phyloP scores from a whole-genome alignment of 2,329 filamentous ascomycete species.

The Xylaria sp. region DNA sequence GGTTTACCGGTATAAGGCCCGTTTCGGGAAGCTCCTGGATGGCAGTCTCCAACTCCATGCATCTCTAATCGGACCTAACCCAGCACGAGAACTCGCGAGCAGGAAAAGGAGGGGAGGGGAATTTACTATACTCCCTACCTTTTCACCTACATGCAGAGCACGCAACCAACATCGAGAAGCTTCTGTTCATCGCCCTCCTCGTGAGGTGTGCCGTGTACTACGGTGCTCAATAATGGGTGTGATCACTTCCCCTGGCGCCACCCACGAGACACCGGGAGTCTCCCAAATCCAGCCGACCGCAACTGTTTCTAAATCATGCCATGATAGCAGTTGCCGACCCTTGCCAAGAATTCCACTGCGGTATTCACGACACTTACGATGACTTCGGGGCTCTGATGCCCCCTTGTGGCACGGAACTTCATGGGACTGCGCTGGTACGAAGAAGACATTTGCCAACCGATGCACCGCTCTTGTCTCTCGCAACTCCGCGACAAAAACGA shows the following conservation, averaged over 20 bases:
- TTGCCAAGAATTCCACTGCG: background rate
- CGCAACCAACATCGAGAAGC: background rate
- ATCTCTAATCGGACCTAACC: conserved; percentile 23
- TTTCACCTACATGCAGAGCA: background rate
- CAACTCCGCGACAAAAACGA: background rate
- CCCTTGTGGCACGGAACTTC: conserved; percentile 10
- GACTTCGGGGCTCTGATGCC: background rate
- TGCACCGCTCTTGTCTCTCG: background rate
- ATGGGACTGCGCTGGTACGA: conserved; percentile 1
- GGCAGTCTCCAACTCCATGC: conserved; percentile 17
- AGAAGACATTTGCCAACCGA: background rate
- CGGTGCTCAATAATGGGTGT: background rate
- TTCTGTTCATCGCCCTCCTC: background rate
- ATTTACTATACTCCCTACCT: background rate
- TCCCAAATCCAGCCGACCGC: conserved; percentile 11
- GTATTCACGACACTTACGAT: background rate
- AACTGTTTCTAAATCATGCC: background rate
- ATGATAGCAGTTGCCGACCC: background rate
- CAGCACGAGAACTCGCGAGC: conserved; percentile 16
- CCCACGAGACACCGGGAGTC: conserved; percentile 10
- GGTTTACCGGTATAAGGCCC: background rate
- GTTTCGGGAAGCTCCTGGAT: conserved; percentile 9
- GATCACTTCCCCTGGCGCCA: background rate
- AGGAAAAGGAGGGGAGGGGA: background rate
- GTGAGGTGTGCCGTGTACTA: background rate